These are phyloP conservation scores for Acacia acuminata DNA, from an alignment of 306 rosid species.

Conservation along the genomic window DNA sequence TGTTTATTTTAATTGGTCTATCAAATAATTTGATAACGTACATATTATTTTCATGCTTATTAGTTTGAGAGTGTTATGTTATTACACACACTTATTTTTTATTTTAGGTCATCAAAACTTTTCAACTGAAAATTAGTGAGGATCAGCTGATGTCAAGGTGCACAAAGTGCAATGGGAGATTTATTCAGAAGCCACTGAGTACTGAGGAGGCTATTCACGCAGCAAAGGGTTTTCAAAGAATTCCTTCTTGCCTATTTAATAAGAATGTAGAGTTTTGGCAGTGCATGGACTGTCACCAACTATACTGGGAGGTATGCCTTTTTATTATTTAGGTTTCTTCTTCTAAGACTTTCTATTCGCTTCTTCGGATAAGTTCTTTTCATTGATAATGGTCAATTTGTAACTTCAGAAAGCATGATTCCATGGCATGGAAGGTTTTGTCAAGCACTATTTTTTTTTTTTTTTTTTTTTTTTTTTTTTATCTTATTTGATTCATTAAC, in stretches of 20 bases:
- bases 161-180: slow-evolving; percentile 90
- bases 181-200: slow-evolving; percentile 81
- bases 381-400: neutral
- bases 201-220: slow-evolving; percentile 90
- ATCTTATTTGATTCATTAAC: neutral
- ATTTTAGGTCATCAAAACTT: slow-evolving; percentile 79
- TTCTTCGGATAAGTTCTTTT: slow-evolving; percentile 9
- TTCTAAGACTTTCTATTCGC: slow-evolving; percentile 8
- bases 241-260: slow-evolving; percentile 81
- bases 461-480: neutral
- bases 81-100: slow-evolving; percentile 4
- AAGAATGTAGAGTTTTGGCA: slow-evolving; percentile 93
- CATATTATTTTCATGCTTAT: slow-evolving; percentile 4
- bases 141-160: slow-evolving; percentile 88
- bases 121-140: slow-evolving; percentile 72
- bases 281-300: slow-evolving; percentile 89
- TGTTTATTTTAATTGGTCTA: slow-evolving; percentile 1
- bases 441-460: neutral
- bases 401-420: slow-evolving; percentile 13
- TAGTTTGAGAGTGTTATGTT: neutral
- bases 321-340: slow-evolving; percentile 3
- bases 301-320: slow-evolving; percentile 86
- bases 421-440: neutral
- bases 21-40: slow-evolving; percentile 10
- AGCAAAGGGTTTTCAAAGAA: slow-evolving; percentile 87